Conservation (phyloP, 2,329 filamentous ascomycete species). For the Neonectria faginata region DNA sequence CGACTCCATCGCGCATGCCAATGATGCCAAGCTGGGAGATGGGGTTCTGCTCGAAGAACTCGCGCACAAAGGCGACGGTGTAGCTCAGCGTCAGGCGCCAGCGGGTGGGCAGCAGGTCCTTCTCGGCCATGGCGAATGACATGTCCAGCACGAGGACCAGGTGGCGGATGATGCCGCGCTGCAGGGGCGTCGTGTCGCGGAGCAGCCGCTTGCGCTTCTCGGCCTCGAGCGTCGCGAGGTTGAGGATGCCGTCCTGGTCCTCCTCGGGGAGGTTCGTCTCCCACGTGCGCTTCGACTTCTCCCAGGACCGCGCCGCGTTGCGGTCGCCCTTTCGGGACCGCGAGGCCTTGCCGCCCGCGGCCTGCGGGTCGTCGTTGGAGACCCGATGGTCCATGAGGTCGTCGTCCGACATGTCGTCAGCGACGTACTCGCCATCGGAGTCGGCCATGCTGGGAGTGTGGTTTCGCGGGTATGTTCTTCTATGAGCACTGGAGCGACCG, state of each 20-base stretch:
- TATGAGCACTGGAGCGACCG: background rate
- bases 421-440: constrained; percentile 78
- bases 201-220: constrained; percentile 84
- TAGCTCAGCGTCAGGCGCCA: constrained; percentile 86
- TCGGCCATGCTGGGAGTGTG: constrained; percentile 69
- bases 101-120: constrained; percentile 90
- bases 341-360: constrained; percentile 45
- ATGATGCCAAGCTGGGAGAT: constrained; percentile 95
- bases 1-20: constrained; percentile 92
- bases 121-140: constrained; percentile 93
- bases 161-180: constrained; percentile 98
- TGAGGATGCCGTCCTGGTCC: constrained; percentile 82
- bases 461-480: background rate
- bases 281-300: constrained; percentile 75
- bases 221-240: constrained; percentile 82
- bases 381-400: constrained; percentile 66
- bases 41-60: constrained; percentile 98
- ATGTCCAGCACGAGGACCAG: constrained; percentile 91
- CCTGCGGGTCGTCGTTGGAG: constrained; percentile 52
- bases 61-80: constrained; percentile 86
- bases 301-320: constrained; percentile 69
- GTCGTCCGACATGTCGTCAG: constrained; percentile 72
- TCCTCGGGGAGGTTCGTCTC: constrained; percentile 77
- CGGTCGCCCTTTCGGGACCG: constrained; percentile 49
- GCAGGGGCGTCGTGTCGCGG: constrained; percentile 93